Conservation (phyloP, 2,329 filamentous ascomycete species). For the Exophiala calicioides region DNA sequence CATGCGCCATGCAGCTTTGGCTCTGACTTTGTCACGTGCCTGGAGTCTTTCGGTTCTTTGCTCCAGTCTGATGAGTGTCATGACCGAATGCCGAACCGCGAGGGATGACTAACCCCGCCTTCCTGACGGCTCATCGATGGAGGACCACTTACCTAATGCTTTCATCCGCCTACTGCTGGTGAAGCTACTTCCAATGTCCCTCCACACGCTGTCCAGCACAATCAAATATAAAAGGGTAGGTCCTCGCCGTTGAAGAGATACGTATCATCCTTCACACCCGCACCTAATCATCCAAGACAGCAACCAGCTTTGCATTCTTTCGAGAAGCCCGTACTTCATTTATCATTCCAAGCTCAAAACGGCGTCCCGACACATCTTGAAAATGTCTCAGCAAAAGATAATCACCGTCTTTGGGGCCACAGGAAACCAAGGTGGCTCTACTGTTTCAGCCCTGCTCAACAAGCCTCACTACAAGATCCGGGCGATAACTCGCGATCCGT, state of each 20-base stretch:
- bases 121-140: background rate
- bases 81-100: slow-evolving; percentile 7
- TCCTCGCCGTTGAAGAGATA: background rate
- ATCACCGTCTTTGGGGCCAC: slow-evolving; percentile 56
- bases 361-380: slow-evolving; percentile 11
- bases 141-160: slow-evolving; percentile 15
- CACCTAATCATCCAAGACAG: background rate
- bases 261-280: background rate
- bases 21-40: no score
- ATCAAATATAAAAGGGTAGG: background rate
- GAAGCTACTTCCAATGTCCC: no score
- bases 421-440: slow-evolving; percentile 54
- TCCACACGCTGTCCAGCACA: background rate
- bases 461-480: slow-evolving; percentile 52
- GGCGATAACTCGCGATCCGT: slow-evolving; percentile 52
- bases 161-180: no score
- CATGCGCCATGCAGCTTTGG: no score
- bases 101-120: slow-evolving; percentile 6
- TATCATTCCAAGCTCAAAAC: slow-evolving; percentile 1
- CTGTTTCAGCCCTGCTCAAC: slow-evolving; percentile 49
- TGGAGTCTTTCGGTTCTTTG: no score
- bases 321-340: background rate
- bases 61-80: no score
- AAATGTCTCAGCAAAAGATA: slow-evolving; percentile 34
- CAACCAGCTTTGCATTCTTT: background rate